A percentile compares a stretch with the other conserved stretches of the same genome.
Evolutionary conservation across 2,329 filamentous ascomycete genomes (phyloP).

Genomic region (Seiridium unicorne): DNA sequence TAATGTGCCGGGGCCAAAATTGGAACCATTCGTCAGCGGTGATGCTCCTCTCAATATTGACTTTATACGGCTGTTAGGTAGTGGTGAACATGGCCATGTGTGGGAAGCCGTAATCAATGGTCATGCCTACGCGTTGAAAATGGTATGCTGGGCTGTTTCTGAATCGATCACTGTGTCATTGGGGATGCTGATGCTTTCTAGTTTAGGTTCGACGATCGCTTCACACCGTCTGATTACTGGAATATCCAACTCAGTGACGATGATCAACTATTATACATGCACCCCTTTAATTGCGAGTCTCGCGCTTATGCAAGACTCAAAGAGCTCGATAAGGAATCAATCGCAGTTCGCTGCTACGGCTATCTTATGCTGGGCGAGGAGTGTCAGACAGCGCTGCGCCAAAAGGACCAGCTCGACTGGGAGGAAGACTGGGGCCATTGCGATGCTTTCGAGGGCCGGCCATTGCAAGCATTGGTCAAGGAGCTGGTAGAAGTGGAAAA

Average conservation of each 20-base stretch:
- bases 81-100: slow-evolving; percentile 5
- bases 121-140: slow-evolving; percentile 7
- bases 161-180: background rate
- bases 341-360: slow-evolving; percentile 1
- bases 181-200: background rate
- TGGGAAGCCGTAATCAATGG: slow-evolving; percentile 11
- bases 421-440: slow-evolving; percentile 4
- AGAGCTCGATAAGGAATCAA: background rate
- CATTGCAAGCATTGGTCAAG: background rate
- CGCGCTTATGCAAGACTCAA: slow-evolving; percentile 6
- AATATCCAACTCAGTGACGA: background rate
- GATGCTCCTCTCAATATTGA: background rate
- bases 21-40: background rate
- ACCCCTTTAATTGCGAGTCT: slow-evolving; percentile 7
- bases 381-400: background rate
- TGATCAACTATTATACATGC: background rate
- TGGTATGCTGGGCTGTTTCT: background rate
- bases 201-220: slow-evolving; percentile 1
- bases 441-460: background rate
- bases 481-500: background rate
- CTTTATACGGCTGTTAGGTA: background rate
- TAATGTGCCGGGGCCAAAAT: slow-evolving; percentile 3
- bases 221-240: background rate
- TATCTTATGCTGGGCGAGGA: slow-evolving; percentile 2
- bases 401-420: slow-evolving; percentile 3